Conservation (phyloP, 2,329 filamentous ascomycete species). For the Ascochyta lentis region DNA sequence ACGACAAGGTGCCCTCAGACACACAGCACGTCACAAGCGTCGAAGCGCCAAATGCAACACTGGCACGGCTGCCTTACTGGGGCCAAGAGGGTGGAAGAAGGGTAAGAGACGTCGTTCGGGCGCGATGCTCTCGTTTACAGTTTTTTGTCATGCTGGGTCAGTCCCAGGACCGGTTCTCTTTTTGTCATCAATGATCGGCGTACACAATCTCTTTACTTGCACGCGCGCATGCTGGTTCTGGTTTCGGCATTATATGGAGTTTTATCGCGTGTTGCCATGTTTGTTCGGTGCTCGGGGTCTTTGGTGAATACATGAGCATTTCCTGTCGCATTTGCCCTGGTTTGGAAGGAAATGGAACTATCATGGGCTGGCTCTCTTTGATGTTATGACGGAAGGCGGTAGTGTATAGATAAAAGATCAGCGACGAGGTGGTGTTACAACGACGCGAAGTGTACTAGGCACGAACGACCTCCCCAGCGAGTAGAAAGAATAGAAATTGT, state of each 20-base stretch:
- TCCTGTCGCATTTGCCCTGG: conserved; percentile 17
- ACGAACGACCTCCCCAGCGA: conserved; percentile 3
- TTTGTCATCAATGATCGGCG: conserved; percentile 6
- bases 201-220: conserved; percentile 16
- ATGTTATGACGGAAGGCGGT: conserved; percentile 12
- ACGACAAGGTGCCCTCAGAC: background rate
- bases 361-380: conserved; percentile 22
- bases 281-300: conserved; percentile 9
- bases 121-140: background rate
- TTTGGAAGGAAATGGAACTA: conserved; percentile 8
- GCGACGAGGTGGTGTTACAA: conserved; percentile 2
- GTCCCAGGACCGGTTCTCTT: background rate
- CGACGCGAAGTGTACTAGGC: conserved; percentile 4
- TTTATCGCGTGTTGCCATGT: conserved; percentile 14
- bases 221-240: conserved; percentile 9
- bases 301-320: conserved; percentile 21
- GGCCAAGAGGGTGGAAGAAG: background rate
- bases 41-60: background rate
- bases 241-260: conserved; percentile 30
- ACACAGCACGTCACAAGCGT: background rate
- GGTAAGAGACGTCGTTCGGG: background rate
- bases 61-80: background rate
- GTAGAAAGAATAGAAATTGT: conserved; percentile 1
- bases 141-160: background rate
- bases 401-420: conserved; percentile 19